Conservation (phyloP, 495 filamentous ascomycete genomes). For the Penicillium tannophilum region DNA sequence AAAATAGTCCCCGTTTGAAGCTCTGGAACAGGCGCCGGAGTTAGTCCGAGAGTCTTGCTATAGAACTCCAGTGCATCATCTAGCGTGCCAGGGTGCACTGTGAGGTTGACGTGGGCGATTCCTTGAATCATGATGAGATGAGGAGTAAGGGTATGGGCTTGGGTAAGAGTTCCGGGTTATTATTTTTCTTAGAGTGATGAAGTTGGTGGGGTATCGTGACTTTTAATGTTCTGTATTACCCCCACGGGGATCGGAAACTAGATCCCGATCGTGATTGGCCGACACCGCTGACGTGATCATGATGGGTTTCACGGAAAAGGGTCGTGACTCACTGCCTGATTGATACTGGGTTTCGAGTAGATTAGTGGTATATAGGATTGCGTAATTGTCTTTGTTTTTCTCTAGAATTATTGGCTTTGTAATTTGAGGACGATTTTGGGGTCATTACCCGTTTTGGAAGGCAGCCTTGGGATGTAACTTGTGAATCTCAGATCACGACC, state of each 20-base stretch:
- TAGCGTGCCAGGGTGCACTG: slow-evolving; percentile 56
- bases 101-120: slow-evolving; percentile 62
- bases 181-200: not conserved
- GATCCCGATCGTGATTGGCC: slow-evolving; percentile 23
- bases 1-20: slow-evolving; percentile 50
- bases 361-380: too few species aligned
- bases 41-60: slow-evolving; percentile 54
- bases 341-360: too few species aligned
- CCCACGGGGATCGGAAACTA: slow-evolving; percentile 17
- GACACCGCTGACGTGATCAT: too few species aligned
- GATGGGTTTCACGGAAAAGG: too few species aligned
- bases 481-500: not conserved
- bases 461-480: not conserved
- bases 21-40: slow-evolving; percentile 49
- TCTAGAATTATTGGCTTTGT: too few species aligned
- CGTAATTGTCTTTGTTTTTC: too few species aligned
- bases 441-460: too few species aligned
- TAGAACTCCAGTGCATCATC: slow-evolving; percentile 58
- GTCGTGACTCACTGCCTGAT: too few species aligned
- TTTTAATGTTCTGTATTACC: slow-evolving; percentile 14
- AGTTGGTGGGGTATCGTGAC: not conserved
- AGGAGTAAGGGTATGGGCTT: not conserved
- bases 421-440: too few species aligned
- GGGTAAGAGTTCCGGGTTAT: not conserved
- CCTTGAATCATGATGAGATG: slow-evolving; percentile 54